These are phyloP conservation scores for Calonectria pauciramosa DNA, from an alignment of 2,329 filamentous ascomycete species.

Conservation along the genomic window DNA sequence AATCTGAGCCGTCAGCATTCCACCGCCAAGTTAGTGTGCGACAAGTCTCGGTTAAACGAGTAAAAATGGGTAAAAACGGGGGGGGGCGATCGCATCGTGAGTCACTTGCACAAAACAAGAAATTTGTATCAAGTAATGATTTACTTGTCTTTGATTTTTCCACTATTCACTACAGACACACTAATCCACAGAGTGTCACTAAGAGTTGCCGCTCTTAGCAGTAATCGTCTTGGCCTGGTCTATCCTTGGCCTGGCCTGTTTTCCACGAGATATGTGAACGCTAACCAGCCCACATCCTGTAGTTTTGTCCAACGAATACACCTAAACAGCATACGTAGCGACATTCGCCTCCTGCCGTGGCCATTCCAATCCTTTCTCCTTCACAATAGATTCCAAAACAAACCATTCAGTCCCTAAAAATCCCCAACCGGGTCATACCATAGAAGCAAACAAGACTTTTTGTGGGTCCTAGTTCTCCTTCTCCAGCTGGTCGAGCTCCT, in stretches of 20 bases:
- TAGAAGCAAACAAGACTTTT: neutral
- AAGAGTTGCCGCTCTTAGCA: neutral
- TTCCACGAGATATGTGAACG: slow-evolving; percentile 12
- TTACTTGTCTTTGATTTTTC: slow-evolving; percentile 10
- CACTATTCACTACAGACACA: neutral
- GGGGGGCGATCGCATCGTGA: neutral
- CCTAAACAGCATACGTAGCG: slow-evolving; percentile 18
- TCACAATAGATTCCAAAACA: slow-evolving; percentile 5
- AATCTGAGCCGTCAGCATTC: neutral
- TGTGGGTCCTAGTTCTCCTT: slow-evolving; percentile 42
- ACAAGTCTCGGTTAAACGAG: neutral
- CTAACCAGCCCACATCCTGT: slow-evolving; percentile 24
- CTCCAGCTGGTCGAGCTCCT: slow-evolving; percentile 79
- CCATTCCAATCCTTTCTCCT: slow-evolving; percentile 25
- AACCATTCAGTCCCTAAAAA: neutral
- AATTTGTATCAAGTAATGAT: neutral
- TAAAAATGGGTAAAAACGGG: neutral
- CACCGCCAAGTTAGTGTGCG: neutral
- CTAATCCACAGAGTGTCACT: neutral
- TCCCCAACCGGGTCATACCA: neutral
- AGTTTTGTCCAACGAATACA: slow-evolving; percentile 23
- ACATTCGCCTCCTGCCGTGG: neutral
- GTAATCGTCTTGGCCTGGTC: neutral
- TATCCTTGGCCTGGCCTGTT: neutral
- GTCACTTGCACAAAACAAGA: neutral